Conservation (phyloP, 2,329 filamentous ascomycete species). For the Ceratocystiopsis sp. region DNA sequence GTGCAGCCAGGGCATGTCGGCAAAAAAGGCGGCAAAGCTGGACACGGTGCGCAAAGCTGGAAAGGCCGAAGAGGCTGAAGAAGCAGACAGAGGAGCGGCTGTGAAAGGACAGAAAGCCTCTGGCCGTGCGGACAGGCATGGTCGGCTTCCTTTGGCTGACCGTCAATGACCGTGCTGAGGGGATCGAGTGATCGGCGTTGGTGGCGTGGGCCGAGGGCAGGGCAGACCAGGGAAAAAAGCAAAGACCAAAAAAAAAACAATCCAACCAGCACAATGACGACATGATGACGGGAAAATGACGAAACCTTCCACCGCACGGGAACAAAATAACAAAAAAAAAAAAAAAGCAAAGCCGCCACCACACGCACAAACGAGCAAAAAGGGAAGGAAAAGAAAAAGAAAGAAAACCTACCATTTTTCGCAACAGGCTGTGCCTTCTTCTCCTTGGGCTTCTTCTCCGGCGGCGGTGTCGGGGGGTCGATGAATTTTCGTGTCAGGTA, state of each 20-base stretch:
- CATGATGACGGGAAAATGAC: no score
- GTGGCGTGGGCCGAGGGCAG: background rate
- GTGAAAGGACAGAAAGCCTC: no score
- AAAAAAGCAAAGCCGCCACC: background rate
- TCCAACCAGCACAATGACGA: no score
- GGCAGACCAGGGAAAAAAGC: background rate
- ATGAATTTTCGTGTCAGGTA: conserved; percentile 57
- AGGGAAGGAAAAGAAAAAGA: background rate
- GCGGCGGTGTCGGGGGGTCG: conserved; percentile 15
- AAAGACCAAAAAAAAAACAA: background rate
- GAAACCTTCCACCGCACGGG: no score
- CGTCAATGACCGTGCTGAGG: conserved; percentile 6
- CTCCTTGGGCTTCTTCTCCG: conserved; percentile 18
- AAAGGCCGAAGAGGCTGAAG: background rate
- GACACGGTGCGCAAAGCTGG: no score
- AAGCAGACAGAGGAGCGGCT: conserved; percentile 15
- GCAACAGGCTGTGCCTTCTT: conserved; percentile 1
- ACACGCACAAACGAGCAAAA: background rate
- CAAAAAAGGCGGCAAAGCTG: conserved; percentile 44
- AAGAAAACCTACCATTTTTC: conserved; percentile 8
- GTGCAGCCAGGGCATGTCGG: conserved; percentile 71
- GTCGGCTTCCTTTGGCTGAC: conserved; percentile 2
- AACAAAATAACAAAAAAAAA: background rate
- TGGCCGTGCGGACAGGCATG: background rate
- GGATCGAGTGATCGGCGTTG: background rate